Conservation (phyloP, 352 stramenopile species). For the Phytophthora idaei region DNA sequence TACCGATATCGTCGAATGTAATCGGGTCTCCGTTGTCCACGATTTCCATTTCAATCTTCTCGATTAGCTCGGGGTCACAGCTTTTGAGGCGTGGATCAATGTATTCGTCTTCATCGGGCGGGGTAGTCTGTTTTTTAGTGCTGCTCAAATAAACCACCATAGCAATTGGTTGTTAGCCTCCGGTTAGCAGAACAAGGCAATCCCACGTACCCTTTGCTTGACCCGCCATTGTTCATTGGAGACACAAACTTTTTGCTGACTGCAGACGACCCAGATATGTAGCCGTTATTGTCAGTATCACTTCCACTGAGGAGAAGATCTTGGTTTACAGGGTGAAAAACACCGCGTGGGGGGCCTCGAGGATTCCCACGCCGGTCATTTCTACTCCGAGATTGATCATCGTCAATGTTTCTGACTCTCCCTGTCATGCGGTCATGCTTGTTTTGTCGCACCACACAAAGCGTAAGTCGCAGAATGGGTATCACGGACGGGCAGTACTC, state of each 20-base stretch:
- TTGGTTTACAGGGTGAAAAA: slow-evolving; percentile 82
- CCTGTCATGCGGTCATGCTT: slow-evolving; percentile 57
- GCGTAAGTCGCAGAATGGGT: neutral
- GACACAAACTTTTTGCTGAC: slow-evolving; percentile 83
- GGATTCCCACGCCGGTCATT: slow-evolving; percentile 22
- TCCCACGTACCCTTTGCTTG: slow-evolving; percentile 14
- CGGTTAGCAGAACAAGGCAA: neutral
- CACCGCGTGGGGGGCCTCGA: slow-evolving; percentile 42
- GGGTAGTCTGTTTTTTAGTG: slow-evolving; percentile 22
- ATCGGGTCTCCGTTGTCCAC: slow-evolving; percentile 93
- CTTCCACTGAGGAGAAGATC: slow-evolving; percentile 62
- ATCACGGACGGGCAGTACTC: neutral
- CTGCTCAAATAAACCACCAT: slow-evolving; percentile 1
- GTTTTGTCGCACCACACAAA: neutral
- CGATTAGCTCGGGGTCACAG: slow-evolving; percentile 94
- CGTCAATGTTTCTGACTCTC: slow-evolving; percentile 42
- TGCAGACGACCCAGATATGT: slow-evolving; percentile 35
- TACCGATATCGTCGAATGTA: slow-evolving; percentile 98
- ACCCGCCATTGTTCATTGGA: slow-evolving; percentile 42
- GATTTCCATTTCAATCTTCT: slow-evolving; percentile 98
- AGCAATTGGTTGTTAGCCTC: neutral
- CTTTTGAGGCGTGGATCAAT: slow-evolving; percentile 94
- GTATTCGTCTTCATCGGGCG: slow-evolving; percentile 68
- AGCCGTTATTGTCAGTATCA: slow-evolving; percentile 29
- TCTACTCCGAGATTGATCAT: slow-evolving; percentile 33